These are phyloP conservation scores for Begonia masoniana DNA, from an alignment of 306 rosid species.

Conservation along the genomic window DNA sequence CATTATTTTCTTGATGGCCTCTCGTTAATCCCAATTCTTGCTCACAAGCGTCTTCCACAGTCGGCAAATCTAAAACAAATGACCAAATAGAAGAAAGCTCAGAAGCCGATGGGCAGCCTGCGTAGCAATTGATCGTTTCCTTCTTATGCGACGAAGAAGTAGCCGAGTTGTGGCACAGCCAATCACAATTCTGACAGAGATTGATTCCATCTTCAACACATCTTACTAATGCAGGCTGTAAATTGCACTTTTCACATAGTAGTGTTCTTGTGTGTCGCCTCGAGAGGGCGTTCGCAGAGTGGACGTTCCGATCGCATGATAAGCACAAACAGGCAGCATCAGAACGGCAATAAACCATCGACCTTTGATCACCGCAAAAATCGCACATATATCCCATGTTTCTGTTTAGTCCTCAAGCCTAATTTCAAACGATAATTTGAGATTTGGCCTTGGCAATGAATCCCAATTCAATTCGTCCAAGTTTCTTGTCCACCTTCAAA, in stretches of 20 bases:
- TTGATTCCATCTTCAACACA: slow-evolving; percentile 67
- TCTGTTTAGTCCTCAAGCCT: slow-evolving; percentile 9
- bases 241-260: slow-evolving; percentile 76
- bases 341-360: slow-evolving; percentile 89
- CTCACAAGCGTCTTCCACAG: slow-evolving; percentile 66
- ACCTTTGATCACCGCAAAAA: slow-evolving; percentile 77
- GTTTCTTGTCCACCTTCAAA: too few relatives aligned
- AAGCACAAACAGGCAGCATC: slow-evolving; percentile 88
- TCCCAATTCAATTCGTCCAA: too few relatives aligned
- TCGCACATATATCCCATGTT: slow-evolving; percentile 84
- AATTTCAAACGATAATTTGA: too few relatives aligned
- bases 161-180: slow-evolving; percentile 60
- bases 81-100: slow-evolving; percentile 91
- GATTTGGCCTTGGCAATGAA: too few relatives aligned
- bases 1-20: slow-evolving; percentile 18
- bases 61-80: slow-evolving; percentile 47
- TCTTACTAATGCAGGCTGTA: slow-evolving; percentile 64
- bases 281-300: slow-evolving; percentile 86
- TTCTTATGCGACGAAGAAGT: slow-evolving; percentile 63
- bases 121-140: slow-evolving; percentile 63
- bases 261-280: slow-evolving; percentile 84
- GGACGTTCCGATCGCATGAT: slow-evolving; percentile 89
- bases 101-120: slow-evolving; percentile 88
- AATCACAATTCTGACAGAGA: slow-evolving; percentile 97
- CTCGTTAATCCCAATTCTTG: slow-evolving; percentile 78